Percentiles rank a stretch among this genome's conserved stretches.
Conservation (phyloP, 1,139 yeast species). For the Keqinozyma sinolaborantium region DNA sequence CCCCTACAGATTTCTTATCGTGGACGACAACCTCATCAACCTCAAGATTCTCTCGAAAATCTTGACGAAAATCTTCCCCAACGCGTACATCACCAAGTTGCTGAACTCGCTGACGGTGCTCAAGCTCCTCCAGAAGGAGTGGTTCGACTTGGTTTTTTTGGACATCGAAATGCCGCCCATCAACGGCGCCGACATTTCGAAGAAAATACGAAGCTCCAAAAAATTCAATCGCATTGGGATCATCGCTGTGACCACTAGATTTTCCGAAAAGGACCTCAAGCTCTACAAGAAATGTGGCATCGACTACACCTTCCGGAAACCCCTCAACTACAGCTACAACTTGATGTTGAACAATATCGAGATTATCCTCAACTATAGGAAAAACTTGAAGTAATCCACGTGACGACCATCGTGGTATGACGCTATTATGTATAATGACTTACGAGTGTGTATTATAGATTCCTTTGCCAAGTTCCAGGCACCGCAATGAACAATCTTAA, state of each 20-base stretch:
- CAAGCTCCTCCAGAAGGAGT: slow-evolving; percentile 14
- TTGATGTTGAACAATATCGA: slow-evolving; percentile 14
- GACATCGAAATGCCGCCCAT: slow-evolving; percentile 48
- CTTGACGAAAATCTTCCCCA: slow-evolving; percentile 33
- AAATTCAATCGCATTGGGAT: slow-evolving; percentile 24
- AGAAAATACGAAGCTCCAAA: slow-evolving; percentile 19
- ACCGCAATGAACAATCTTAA: no score
- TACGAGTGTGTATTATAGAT: not conserved
- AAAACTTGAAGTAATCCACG: slow-evolving; percentile 7
- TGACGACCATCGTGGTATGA: not conserved
- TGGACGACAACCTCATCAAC: slow-evolving; percentile 44
- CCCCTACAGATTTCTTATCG: slow-evolving; percentile 31
- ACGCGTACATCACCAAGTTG: slow-evolving; percentile 22
- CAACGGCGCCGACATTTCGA: slow-evolving; percentile 40
- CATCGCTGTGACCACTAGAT: slow-evolving; percentile 43
- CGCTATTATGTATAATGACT: not conserved
- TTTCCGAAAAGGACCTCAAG: slow-evolving; percentile 23
- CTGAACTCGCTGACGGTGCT: slow-evolving; percentile 32
- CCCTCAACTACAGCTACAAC: slow-evolving; percentile 25
- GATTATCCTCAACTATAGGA: slow-evolving; percentile 12
- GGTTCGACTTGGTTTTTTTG: slow-evolving; percentile 34
- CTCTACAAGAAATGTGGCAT: slow-evolving; percentile 33
- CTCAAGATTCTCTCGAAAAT: slow-evolving; percentile 34
- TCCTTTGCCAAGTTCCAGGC: no score
- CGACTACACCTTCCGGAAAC: slow-evolving; percentile 41